phyloP scores from a whole-genome alignment of 2,329 filamentous ascomycete genomes.

The Arthrobotrys iridis region DNA sequence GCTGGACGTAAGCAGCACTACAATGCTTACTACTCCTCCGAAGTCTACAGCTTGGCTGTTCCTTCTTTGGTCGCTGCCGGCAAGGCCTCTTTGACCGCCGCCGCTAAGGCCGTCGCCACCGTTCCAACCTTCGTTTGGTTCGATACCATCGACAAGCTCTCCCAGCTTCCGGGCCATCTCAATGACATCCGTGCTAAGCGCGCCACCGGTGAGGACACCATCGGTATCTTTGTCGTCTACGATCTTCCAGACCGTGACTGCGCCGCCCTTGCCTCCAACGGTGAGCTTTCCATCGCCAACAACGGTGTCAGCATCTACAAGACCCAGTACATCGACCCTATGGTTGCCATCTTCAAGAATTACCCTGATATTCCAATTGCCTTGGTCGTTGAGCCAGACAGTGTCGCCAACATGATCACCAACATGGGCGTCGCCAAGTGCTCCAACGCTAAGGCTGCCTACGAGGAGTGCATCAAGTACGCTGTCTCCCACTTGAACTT shows the following conservation, averaged over 20 bases:
- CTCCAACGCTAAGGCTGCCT: slow-evolving; percentile 64
- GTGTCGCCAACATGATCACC: slow-evolving; percentile 70
- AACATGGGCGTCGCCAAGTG: slow-evolving; percentile 67
- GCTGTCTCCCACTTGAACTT: slow-evolving; percentile 67
- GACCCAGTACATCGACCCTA: slow-evolving; percentile 66
- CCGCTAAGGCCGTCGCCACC: slow-evolving; percentile 66
- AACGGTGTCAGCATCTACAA: slow-evolving; percentile 68
- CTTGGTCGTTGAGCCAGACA: slow-evolving; percentile 67
- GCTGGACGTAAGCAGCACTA: slow-evolving; percentile 66
- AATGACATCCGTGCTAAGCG: slow-evolving; percentile 61
- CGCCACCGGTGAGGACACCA: slow-evolving; percentile 44
- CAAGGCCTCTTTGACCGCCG: slow-evolving; percentile 56
- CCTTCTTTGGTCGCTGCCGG: slow-evolving; percentile 69
- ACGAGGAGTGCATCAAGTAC: slow-evolving; percentile 66
- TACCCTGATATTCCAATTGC: slow-evolving; percentile 57
- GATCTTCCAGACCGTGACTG: slow-evolving; percentile 71
- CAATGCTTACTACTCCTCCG: slow-evolving; percentile 69
- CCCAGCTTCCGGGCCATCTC: slow-evolving; percentile 64
- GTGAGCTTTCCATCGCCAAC: slow-evolving; percentile 67
- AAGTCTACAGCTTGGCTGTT: slow-evolving; percentile 69
- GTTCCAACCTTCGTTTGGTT: slow-evolving; percentile 68
- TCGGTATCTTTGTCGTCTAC: slow-evolving; percentile 67
- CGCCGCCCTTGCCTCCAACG: slow-evolving; percentile 68
- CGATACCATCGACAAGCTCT: slow-evolving; percentile 66
- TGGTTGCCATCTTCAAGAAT: slow-evolving; percentile 61